A percentile compares a stretch with the other conserved stretches of the same genome.
phyloP scores from a whole-genome alignment of 768 basidiomycete genomes.

The Tylopilus intermedius region DNA sequence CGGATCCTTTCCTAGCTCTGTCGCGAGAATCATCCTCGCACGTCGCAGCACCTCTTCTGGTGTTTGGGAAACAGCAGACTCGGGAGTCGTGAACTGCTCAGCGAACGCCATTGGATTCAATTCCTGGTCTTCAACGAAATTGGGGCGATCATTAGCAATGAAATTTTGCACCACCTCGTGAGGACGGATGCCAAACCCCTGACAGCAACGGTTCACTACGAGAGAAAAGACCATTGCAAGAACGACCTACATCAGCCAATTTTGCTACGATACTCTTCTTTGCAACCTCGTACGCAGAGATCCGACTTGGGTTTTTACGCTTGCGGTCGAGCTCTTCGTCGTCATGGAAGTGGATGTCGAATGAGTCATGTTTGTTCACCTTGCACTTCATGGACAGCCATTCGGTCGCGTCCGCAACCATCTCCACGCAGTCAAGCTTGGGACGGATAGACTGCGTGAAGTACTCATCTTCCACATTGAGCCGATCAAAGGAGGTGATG shows the following conservation, averaged over 20 bases:
- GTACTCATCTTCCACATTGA: slow-evolving; percentile 68
- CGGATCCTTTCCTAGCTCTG: slow-evolving; percentile 92
- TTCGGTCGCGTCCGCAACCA: slow-evolving; percentile 85
- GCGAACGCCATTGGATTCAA: slow-evolving; percentile 75
- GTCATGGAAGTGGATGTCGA: slow-evolving; percentile 66
- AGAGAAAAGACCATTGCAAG: neutral
- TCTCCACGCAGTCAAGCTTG: slow-evolving; percentile 75
- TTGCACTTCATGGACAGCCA: slow-evolving; percentile 88
- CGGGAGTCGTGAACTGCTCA: slow-evolving; percentile 77
- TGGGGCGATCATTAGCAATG: slow-evolving; percentile 49
- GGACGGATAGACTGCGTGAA: slow-evolving; percentile 66
- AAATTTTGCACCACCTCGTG: slow-evolving; percentile 86
- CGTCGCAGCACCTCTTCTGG: slow-evolving; percentile 66
- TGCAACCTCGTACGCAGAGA: slow-evolving; percentile 78
- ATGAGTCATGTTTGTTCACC: slow-evolving; percentile 57
- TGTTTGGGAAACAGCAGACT: slow-evolving; percentile 50
- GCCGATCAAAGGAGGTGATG: slow-evolving; percentile 57
- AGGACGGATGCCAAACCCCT: slow-evolving; percentile 84
- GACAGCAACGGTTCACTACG: neutral
- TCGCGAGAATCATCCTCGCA: slow-evolving; percentile 79
- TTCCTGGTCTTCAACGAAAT: slow-evolving; percentile 79
- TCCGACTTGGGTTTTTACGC: slow-evolving; percentile 77
- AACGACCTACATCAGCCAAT: slow-evolving; percentile 66
- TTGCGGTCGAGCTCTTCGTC: slow-evolving; percentile 57
- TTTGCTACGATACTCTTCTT: slow-evolving; percentile 74